Conservation (phyloP, 225 moss, liverwort and hornwort species). For the Pseudisothecium myosuroides region DNA sequence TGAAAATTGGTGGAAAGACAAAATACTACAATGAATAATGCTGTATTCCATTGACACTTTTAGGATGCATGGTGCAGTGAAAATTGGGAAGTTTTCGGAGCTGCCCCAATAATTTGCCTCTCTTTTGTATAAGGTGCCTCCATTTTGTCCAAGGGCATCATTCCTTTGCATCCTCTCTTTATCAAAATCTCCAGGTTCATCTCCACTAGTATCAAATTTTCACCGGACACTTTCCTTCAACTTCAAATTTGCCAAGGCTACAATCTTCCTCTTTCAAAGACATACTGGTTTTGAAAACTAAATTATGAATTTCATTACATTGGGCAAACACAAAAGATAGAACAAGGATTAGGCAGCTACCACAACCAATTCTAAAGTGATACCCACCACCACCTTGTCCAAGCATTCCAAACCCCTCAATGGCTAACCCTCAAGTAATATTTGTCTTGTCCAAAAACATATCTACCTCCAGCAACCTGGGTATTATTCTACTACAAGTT, state of each 20-base stretch:
- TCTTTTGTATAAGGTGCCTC: neutral
- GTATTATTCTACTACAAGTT: too few species aligned
- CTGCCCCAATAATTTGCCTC: neutral
- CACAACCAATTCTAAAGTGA: neutral
- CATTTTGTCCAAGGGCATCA: rapidly evolving
- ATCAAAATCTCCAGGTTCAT: too few species aligned
- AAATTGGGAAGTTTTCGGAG: neutral
- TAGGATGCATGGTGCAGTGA: neutral
- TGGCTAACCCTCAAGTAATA: neutral
- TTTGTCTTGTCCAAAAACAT: too few species aligned
- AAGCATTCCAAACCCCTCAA: neutral
- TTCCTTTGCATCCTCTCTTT: neutral
- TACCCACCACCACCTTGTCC: neutral
- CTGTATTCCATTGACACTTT: neutral
- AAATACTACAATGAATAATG: neutral
- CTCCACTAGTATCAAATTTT: neutral
- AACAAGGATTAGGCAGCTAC: rapidly evolving
- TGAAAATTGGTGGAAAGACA: neutral
- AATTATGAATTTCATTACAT: neutral
- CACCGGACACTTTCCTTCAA: neutral
- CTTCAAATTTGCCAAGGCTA: neutral
- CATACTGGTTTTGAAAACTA: neutral
- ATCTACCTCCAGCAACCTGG: rapidly evolving
- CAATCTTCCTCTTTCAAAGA: neutral
- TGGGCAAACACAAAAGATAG: rapidly evolving